phyloP scores from a whole-genome alignment of 371 early-diverging fungal genomes.

The Mortierella sp. region DNA sequence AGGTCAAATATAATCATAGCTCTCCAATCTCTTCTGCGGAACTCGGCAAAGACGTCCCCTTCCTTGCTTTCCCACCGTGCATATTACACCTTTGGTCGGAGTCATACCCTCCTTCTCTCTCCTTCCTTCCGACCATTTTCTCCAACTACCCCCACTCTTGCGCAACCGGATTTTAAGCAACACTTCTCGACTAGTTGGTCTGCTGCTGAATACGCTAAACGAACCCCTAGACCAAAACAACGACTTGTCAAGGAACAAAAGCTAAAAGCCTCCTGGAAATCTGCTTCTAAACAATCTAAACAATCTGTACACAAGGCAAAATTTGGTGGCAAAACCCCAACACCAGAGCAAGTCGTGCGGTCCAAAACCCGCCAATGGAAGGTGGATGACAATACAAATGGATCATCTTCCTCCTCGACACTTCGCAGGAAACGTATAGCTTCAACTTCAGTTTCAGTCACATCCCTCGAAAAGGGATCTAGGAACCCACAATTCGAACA shows the following conservation, averaged over 20 bases:
- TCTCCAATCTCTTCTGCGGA: conserved; percentile 18
- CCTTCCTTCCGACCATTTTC: not conserved
- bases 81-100: not conserved
- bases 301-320: not conserved
- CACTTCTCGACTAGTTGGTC: conserved; percentile 28
- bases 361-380: conserved; percentile 33
- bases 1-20: conserved; percentile 1
- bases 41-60: not conserved
- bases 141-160: not conserved
- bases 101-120: not conserved
- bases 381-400: not conserved
- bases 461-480: conserved; percentile 46
- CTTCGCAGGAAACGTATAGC: conserved; percentile 14
- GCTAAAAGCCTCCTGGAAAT: conserved; percentile 13
- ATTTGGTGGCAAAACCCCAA: conserved; percentile 10
- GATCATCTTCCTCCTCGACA: not conserved
- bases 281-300: not conserved
- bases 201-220: conserved; percentile 18
- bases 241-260: conserved; percentile 49
- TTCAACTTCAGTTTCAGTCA: conserved; percentile 46
- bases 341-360: conserved; percentile 7
- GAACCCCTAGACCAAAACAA: conserved; percentile 50
- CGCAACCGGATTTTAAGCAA: not conserved
- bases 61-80: not conserved
- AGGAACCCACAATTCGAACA: conserved; percentile 53